phyloP scores from a whole-genome alignment of 2,329 filamentous ascomycete species.

The Apiospora phragmitis region DNA sequence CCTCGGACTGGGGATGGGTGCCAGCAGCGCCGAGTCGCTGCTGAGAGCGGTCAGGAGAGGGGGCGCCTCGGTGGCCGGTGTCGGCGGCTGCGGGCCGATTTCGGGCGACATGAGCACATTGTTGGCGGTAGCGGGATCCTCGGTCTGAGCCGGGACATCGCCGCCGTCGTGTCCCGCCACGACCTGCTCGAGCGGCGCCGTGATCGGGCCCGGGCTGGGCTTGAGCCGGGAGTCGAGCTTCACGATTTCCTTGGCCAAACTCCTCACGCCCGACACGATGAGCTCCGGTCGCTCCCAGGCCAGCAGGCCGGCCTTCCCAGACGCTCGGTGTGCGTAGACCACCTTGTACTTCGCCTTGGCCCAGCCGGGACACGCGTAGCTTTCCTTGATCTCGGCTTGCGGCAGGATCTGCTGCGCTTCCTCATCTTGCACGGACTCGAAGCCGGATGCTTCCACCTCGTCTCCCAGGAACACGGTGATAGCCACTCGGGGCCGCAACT shows the following conservation, averaged over 20 bases:
- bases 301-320: constrained; percentile 44
- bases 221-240: constrained; percentile 39
- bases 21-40: constrained; percentile 18
- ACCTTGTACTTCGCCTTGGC: constrained; percentile 45
- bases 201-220: constrained; percentile 23
- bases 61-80: background rate
- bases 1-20: constrained; percentile 21
- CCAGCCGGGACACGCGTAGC: constrained; percentile 51
- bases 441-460: constrained; percentile 16
- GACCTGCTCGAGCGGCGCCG: constrained; percentile 35
- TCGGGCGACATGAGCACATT: constrained; percentile 11
- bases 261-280: constrained; percentile 42
- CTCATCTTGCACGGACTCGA: constrained; percentile 14
- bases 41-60: background rate
- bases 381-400: constrained; percentile 16
- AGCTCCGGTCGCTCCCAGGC: constrained; percentile 50
- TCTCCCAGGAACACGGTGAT: constrained; percentile 50
- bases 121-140: constrained; percentile 10
- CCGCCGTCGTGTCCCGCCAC: constrained; percentile 19
- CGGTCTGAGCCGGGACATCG: background rate
- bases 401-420: constrained; percentile 23
- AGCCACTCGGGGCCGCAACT: constrained; percentile 36
- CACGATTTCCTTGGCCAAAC: constrained; percentile 41
- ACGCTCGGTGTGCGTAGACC: constrained; percentile 39
- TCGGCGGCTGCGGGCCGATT: constrained; percentile 9